Evolutionary conservation across 1,284 basidiomycete species (phyloP), one percentile per base, ranked within the genome.

Genomic region (Apiotrichum domesticum): DNA sequence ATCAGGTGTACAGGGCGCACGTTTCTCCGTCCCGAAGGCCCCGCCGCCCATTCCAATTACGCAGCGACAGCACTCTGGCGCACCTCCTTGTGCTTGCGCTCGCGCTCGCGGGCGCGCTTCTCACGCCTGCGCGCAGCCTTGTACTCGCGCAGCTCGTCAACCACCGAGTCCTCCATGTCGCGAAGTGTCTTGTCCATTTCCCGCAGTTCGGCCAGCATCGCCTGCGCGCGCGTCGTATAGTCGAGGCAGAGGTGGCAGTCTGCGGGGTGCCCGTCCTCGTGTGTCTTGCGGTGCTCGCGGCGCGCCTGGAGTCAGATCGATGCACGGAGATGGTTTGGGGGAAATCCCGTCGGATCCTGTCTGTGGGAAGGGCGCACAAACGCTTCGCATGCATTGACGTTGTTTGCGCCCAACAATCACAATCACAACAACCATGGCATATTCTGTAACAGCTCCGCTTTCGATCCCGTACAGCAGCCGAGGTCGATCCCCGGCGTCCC

Each of bases 101-200:
- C 35, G 14, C 35, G 35, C 47, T 49, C 47, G 34, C 10, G 7
- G 3, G 35, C 34, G 46, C 46, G 46, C 35, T 40, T 37, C 35
- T 49, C 47, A 21, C 35, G 35, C n/a, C 47, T n/a, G 47, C 47
- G 47, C 15, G 37, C 47, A 14, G 47, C 47, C 47, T 39, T 49
- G 15, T 14, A 49, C 15, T 37, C 47, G 35, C 47, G 47, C 47
- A 49, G 9, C 8, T 49, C 47, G 8, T 49, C 47, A 33, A 40
- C 21, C 13, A 49, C 47, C 15, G 15, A 13, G 35, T 49, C 47
- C 47, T 49, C 47, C 47, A 49, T 49, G 11, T 49, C 47, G 47
- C 47, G 47, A 10, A 50, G 49, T 15, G 49, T 50, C 39, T 9
- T 14, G 49, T 50, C 49, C 49, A 42, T 50, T 6, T 7, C 37